Percentiles rank a stretch among this genome's conserved stretches.
These are phyloP conservation scores for Micractinium sp. DNA, from an alignment of 139 green algal species.

Conservation along the genomic window DNA sequence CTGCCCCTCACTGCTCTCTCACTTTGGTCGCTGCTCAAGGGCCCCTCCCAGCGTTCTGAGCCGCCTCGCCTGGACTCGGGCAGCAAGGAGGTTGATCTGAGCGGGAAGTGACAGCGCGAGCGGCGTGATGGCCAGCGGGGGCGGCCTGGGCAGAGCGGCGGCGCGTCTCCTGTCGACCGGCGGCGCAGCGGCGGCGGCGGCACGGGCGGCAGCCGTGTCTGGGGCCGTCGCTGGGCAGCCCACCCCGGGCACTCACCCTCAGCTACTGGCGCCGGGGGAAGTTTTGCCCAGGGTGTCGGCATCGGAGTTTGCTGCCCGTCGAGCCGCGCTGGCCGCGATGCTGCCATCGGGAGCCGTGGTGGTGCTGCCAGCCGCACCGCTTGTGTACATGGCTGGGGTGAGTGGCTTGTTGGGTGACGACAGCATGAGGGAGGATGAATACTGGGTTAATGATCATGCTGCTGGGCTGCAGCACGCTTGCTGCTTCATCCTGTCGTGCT, in stretches of 20 bases:
- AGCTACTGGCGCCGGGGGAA: slow-evolving; percentile 54
- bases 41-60: not conserved
- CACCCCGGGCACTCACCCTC: slow-evolving; percentile 60
- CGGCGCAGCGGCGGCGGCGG: not conserved
- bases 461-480: too few species aligned
- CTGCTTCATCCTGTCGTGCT: too few species aligned
- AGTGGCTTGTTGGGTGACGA: too few species aligned
- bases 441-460: not conserved
- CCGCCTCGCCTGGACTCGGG: not conserved
- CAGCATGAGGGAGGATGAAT: not conserved
- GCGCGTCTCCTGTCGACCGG: not conserved
- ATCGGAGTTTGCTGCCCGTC: slow-evolving; percentile 62
- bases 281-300: slow-evolving; percentile 67
- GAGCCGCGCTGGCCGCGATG: slow-evolving; percentile 49
- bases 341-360: slow-evolving; percentile 72
- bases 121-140: not conserved
- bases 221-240: slow-evolving; percentile 58
- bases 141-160: not conserved
- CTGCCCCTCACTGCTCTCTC: slow-evolving; percentile 38
- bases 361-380: slow-evolving; percentile 69
- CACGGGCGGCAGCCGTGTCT: not conserved
- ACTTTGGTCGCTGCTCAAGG: slow-evolving; percentile 21
- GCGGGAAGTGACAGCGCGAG: not conserved
- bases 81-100: not conserved
- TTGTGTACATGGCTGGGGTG: slow-evolving; percentile 68